Evolutionary conservation across 768 basidiomycete species (phyloP).

Genomic region (Lanmaoa pseudosensibilis): DNA sequence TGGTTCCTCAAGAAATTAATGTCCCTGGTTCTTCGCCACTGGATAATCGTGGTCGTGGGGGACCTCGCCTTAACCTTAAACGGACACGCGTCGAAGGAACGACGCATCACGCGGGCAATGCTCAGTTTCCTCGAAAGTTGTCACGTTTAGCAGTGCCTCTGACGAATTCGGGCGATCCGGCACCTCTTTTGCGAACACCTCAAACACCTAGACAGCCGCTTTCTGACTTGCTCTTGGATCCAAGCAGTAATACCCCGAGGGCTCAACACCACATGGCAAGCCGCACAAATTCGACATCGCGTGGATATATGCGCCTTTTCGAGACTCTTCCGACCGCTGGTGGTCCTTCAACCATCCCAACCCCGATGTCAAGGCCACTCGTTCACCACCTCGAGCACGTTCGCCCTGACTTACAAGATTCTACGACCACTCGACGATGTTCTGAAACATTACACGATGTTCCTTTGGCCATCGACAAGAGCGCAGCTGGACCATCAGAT

Average conservation of each 20-base stretch:
- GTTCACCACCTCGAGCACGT: not conserved
- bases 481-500: not conserved
- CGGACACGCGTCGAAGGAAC: slow-evolving; percentile 15
- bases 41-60: slow-evolving; percentile 1
- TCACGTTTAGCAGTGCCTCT: slow-evolving; percentile 10
- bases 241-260: not conserved
- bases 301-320: slow-evolving; percentile 14
- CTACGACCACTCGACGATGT: too few species aligned
- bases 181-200: slow-evolving; percentile 4
- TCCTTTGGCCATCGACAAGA: not conserved
- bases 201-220: slow-evolving; percentile 22
- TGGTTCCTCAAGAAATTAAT: not conserved
- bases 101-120: not conserved
- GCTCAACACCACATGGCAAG: not conserved
- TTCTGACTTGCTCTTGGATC: slow-evolving; percentile 13
- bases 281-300: not conserved
- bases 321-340: not conserved
- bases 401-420: not conserved
- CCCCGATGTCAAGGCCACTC: not conserved
- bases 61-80: slow-evolving; percentile 5
- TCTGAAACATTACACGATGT: not conserved
- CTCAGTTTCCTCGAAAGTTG: slow-evolving; percentile 7
- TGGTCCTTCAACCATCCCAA: not conserved
- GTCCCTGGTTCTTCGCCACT: slow-evolving; percentile 11
- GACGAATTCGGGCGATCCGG: not conserved